phyloP scores from a whole-genome alignment of 139 green algal species.

The Picochlorum sp. region DNA sequence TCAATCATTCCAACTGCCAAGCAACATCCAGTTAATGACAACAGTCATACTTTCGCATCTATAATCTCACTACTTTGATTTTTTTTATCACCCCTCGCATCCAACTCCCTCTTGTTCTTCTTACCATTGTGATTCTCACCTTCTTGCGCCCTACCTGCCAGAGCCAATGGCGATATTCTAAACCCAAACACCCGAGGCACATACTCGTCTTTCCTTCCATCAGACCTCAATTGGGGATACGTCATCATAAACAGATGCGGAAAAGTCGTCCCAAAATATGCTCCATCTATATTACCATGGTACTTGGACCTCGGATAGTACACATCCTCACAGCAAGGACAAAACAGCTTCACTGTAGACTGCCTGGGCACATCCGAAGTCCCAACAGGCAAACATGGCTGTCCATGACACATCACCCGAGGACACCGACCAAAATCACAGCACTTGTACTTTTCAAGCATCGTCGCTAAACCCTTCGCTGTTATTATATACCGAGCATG shows the following conservation, averaged over 20 bases:
- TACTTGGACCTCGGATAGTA: slow-evolving; percentile 87
- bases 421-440: slow-evolving; percentile 88
- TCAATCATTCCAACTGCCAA: no score
- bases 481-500: slow-evolving; percentile 93
- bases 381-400: slow-evolving; percentile 84
- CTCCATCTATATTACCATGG: slow-evolving; percentile 48
- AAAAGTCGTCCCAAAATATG: slow-evolving; percentile 95
- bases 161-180: slow-evolving; percentile 54
- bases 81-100: neutral
- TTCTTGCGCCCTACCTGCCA: neutral
- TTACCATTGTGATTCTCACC: neutral
- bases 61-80: neutral
- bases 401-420: slow-evolving; percentile 75
- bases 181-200: slow-evolving; percentile 92
- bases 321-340: slow-evolving; percentile 86
- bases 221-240: slow-evolving; percentile 56
- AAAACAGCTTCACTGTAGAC: slow-evolving; percentile 85
- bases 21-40: no score
- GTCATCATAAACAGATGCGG: slow-evolving; percentile 93
- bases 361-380: slow-evolving; percentile 76
- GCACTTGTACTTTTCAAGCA: slow-evolving; percentile 90
- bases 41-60: no score
- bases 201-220: slow-evolving; percentile 35
- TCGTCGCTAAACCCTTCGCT: slow-evolving; percentile 48
- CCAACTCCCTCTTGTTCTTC: neutral